Evolutionary conservation across 2,329 filamentous ascomycete genomes (phyloP).

Genomic region (Claviceps sp.): DNA sequence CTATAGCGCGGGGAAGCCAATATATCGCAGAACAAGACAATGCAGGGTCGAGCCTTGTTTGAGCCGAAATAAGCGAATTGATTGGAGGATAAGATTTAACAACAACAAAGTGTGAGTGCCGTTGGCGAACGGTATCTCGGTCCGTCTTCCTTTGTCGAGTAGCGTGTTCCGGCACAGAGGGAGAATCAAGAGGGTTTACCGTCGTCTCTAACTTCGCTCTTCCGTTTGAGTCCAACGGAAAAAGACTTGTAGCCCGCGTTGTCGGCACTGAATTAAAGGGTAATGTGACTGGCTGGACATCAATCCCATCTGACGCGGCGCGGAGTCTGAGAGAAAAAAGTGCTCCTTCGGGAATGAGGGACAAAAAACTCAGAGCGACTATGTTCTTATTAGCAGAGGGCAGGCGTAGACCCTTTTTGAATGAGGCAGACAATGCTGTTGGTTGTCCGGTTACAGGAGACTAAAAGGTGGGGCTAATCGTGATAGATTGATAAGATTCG

Average conservation of each 20-base stretch:
- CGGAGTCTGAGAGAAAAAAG: background rate
- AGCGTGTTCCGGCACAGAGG: too few relatives aligned
- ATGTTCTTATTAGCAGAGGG: constrained; percentile 2
- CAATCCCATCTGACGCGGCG: background rate
- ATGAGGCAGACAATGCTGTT: background rate
- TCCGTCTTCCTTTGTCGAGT: background rate
- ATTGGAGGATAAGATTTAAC: background rate
- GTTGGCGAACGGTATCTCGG: background rate
- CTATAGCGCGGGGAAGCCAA: background rate
- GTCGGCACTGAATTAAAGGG: background rate
- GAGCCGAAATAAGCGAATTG: background rate
- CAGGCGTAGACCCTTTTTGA: constrained; percentile 6
- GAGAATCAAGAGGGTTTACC: background rate
- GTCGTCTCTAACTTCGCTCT: background rate
- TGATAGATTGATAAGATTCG: constrained; percentile 37
- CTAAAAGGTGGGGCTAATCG: constrained; percentile 13
- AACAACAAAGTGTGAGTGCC: background rate
- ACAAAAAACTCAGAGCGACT: background rate
- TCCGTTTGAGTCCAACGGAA: background rate
- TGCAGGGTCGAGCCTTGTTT: background rate
- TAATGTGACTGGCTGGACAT: background rate
- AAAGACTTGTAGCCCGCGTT: background rate
- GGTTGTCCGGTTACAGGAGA: constrained; percentile 22
- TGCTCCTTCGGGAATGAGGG: background rate
- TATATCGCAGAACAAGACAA: background rate